Percentiles rank a stretch among this genome's conserved stretches.
Evolutionary conservation across 495 filamentous ascomycete genomes (phyloP).

Genomic region (Echria macrotheca): DNA sequence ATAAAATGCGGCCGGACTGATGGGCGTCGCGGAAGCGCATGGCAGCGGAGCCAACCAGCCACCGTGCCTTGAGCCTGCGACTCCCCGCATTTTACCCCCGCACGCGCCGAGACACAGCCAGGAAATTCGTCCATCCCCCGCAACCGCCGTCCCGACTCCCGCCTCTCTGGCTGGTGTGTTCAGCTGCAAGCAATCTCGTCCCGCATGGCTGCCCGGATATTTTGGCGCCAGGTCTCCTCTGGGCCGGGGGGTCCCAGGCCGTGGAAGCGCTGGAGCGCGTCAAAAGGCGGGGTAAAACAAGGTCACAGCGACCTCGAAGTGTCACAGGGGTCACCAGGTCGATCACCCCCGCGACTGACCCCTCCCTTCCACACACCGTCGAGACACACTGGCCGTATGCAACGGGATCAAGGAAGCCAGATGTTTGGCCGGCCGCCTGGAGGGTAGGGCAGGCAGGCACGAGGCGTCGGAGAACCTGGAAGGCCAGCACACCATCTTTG

Average conservation of each 20-base stretch:
- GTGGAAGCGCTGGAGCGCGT: conserved; percentile 4
- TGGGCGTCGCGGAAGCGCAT: too few species aligned
- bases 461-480: conserved; percentile 3
- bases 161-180: background rate
- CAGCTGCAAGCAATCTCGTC: background rate
- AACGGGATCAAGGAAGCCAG: too few species aligned
- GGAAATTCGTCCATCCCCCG: background rate
- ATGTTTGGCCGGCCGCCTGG: background rate
- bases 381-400: too few species aligned
- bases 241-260: background rate
- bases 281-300: conserved; percentile 17
- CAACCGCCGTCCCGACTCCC: background rate
- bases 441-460: conserved; percentile 3
- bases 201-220: conserved; percentile 8
- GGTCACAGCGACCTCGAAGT: too few species aligned
- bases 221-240: conserved; percentile 12
- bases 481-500: conserved; percentile 1
- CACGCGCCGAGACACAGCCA: background rate
- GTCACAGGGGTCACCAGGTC: background rate
- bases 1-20: too few species aligned
- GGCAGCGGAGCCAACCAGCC: too few species aligned
- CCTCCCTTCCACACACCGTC: conserved; percentile 1
- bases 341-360: background rate
- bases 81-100: conserved; percentile 7
- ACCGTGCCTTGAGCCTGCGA: background rate